phyloP scores from a whole-genome alignment of 2,329 filamentous ascomycete species.

The Tolypocladium paradoxum region DNA sequence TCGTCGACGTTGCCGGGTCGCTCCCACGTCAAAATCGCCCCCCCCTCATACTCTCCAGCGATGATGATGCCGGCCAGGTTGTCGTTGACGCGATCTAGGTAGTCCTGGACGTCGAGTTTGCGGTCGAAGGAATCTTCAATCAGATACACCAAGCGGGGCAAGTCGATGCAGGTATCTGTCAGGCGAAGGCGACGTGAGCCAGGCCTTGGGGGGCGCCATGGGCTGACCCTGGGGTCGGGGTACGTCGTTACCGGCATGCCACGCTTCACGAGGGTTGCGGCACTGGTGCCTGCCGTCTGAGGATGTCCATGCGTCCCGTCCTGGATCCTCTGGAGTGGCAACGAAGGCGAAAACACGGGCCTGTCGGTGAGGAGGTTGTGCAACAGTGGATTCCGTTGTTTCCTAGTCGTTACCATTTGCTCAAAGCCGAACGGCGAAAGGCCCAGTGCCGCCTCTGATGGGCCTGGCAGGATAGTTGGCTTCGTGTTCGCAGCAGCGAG shows the following conservation, averaged over 20 bases:
- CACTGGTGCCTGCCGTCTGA: constrained; percentile 10
- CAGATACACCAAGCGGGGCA: constrained; percentile 69
- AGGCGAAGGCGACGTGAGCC: constrained; percentile 54
- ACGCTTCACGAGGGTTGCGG: constrained; percentile 77
- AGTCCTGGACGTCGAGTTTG: constrained; percentile 73
- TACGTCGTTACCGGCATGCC: constrained; percentile 84
- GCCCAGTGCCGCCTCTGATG: constrained; percentile 24
- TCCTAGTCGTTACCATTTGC: constrained; percentile 42
- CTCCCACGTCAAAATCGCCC: constrained; percentile 93
- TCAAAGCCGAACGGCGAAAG: constrained; percentile 39
- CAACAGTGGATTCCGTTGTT: constrained; percentile 70
- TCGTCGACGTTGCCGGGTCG: constrained; percentile 50
- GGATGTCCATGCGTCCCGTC: constrained; percentile 22
- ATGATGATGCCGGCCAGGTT: constrained; percentile 87
- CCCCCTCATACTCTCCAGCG: constrained; percentile 92
- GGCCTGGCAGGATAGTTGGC: constrained; percentile 23
- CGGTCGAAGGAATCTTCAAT: constrained; percentile 91
- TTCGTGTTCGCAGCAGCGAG: constrained; percentile 55
- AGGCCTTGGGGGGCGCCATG: constrained; percentile 58
- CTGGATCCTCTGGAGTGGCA: constrained; percentile 59
- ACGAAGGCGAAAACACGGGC: constrained; percentile 80
- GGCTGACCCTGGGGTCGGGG: constrained; percentile 57
- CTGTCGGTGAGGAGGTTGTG: constrained; percentile 96
- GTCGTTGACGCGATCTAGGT: constrained; percentile 67
- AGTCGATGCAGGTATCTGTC: constrained; percentile 71